Conservation (phyloP, 805 yeast species). For the Tetrapisispora phaffii region DNA sequence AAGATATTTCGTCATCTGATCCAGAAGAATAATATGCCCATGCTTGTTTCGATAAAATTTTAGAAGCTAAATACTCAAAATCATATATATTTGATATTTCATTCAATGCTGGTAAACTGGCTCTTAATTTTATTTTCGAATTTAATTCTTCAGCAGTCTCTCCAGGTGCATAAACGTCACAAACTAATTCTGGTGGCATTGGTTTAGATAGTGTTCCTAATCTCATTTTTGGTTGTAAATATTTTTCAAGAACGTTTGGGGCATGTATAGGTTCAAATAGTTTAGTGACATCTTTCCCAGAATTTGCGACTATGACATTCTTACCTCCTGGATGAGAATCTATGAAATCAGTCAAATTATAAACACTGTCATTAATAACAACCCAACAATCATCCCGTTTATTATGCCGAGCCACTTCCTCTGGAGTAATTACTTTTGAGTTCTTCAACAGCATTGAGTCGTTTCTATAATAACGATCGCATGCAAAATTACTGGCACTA, state of each 20-base stretch:
- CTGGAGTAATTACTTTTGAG: slow-evolving; percentile 20
- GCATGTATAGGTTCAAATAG: slow-evolving; percentile 88
- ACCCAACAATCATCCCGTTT: slow-evolving; percentile 77
- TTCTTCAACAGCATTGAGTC: background rate
- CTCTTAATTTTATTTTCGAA: slow-evolving; percentile 23
- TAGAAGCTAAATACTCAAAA: slow-evolving; percentile 78
- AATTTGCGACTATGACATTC: slow-evolving; percentile 68
- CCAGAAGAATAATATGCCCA: slow-evolving; percentile 93
- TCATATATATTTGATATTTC: slow-evolving; percentile 72
- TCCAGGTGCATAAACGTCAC: slow-evolving; percentile 28
- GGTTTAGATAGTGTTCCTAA: slow-evolving; percentile 44
- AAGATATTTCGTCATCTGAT: slow-evolving; percentile 83
- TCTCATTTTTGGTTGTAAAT: slow-evolving; percentile 48
- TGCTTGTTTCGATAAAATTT: slow-evolving; percentile 65
- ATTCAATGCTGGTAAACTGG: slow-evolving; percentile 56
- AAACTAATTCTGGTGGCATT: slow-evolving; percentile 23
- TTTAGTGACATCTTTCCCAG: slow-evolving; percentile 75
- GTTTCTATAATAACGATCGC: background rate
- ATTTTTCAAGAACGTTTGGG: slow-evolving; percentile 65
- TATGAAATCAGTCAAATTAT: slow-evolving; percentile 65
- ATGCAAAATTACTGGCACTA: background rate
- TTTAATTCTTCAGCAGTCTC: slow-evolving; percentile 26
- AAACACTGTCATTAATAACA: slow-evolving; percentile 66
- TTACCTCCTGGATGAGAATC: slow-evolving; percentile 75
- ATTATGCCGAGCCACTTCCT: slow-evolving; percentile 59